A percentile compares a stretch with the other conserved stretches of the same genome.
These are phyloP conservation scores for Prosopis cineraria DNA, from an alignment of 306 rosid species.

Conservation along the genomic window DNA sequence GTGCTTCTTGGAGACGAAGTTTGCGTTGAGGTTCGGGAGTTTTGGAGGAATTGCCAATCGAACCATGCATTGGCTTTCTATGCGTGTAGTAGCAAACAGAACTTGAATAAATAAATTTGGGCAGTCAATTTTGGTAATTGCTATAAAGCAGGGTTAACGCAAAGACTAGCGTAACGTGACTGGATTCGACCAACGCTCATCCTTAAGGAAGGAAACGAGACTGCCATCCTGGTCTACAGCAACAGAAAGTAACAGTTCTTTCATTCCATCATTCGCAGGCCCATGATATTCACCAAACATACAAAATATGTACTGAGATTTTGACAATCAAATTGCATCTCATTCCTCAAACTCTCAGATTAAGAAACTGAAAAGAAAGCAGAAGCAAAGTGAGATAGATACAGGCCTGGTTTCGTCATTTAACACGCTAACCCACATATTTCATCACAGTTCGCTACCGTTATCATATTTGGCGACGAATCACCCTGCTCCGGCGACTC, in stretches of 20 bases:
- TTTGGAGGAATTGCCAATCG: conserved; percentile 29
- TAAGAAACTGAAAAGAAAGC: no score
- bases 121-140: neutral
- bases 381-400: neutral
- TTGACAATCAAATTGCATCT: neutral
- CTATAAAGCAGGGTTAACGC: neutral
- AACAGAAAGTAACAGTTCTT: no score
- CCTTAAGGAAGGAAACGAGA: no score
- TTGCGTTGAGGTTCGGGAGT: conserved; percentile 9
- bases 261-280: no score
- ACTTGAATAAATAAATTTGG: neutral
- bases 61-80: conserved; percentile 49
- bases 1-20: conserved; percentile 44
- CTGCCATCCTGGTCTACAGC: no score
- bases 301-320: neutral
- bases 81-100: neutral
- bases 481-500: no score
- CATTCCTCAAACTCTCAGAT: neutral
- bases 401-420: neutral
- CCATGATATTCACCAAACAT: no score
- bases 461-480: no score
- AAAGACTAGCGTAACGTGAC: neutral
- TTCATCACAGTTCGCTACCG: no score
- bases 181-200: neutral
- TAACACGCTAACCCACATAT: no score